Evolutionary conservation across 2,329 filamentous ascomycete genomes (phyloP).

Genomic region (Zopfia rhizophila): DNA sequence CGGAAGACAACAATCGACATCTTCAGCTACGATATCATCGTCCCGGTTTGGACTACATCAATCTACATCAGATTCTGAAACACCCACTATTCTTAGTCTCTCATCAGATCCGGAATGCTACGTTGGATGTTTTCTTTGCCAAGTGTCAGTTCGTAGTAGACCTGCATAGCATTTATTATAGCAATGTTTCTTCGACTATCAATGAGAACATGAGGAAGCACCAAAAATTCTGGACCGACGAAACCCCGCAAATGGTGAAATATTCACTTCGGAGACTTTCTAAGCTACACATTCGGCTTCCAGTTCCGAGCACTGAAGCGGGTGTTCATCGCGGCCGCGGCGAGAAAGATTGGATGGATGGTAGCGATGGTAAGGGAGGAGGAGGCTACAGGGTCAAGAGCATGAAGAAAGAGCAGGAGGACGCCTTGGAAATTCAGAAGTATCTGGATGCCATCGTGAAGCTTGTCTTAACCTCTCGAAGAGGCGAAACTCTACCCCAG

Average conservation of each 20-base stretch:
- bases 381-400: slow-evolving; percentile 31
- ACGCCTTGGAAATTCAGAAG: slow-evolving; percentile 27
- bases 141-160: slow-evolving; percentile 35
- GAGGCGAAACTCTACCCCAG: slow-evolving; percentile 4
- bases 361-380: slow-evolving; percentile 31
- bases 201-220: slow-evolving; percentile 27
- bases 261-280: slow-evolving; percentile 27
- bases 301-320: slow-evolving; percentile 34
- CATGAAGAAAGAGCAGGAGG: slow-evolving; percentile 33
- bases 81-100: slow-evolving; percentile 32
- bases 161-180: slow-evolving; percentile 30
- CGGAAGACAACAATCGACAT: slow-evolving; percentile 21
- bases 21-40: slow-evolving; percentile 30
- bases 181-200: slow-evolving; percentile 20
- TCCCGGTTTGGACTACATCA: slow-evolving; percentile 28
- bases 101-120: slow-evolving; percentile 21
- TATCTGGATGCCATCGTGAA: slow-evolving; percentile 28
- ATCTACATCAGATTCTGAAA: slow-evolving; percentile 30
- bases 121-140: slow-evolving; percentile 31
- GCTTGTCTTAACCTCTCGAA: slow-evolving; percentile 15
- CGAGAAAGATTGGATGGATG: slow-evolving; percentile 34
- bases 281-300: slow-evolving; percentile 34
- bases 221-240: slow-evolving; percentile 31
- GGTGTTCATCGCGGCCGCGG: slow-evolving; percentile 22
- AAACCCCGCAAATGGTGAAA: slow-evolving; percentile 29